Percentiles rank a stretch among this genome's conserved stretches.
Conservation (phyloP, 352 stramenopile genomes). For the Globisporangium solare region DNA sequence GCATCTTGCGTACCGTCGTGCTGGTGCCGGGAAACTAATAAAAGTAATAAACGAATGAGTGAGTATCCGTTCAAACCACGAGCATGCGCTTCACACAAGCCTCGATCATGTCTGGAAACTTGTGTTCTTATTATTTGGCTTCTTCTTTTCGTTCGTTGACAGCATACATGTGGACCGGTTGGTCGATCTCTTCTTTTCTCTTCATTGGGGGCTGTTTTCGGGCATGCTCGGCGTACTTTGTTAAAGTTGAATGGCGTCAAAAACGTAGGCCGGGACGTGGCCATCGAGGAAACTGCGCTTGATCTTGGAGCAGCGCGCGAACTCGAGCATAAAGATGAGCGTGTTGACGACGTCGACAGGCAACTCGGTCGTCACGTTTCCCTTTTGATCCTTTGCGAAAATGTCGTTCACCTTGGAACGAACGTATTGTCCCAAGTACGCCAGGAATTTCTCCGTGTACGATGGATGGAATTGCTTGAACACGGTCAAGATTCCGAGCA, state of each 20-base stretch:
- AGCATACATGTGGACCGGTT: background rate
- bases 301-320: constrained; percentile 81
- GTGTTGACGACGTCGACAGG: constrained; percentile 83
- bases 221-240: constrained; percentile 3
- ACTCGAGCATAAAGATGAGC: constrained; percentile 89
- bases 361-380: constrained; percentile 42
- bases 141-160: no score
- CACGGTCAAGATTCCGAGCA: constrained; percentile 89
- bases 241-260: constrained; percentile 83
- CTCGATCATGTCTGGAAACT: no score
- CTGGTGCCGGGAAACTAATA: background rate
- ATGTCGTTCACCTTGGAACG: constrained; percentile 86
- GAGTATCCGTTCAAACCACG: constrained; percentile 39
- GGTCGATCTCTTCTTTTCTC: background rate
- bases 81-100: constrained; percentile 31
- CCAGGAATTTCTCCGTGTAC: constrained; percentile 91
- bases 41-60: background rate
- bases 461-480: constrained; percentile 95
- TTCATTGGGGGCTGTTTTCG: constrained; percentile 4
- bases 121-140: no score
- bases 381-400: constrained; percentile 59
- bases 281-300: constrained; percentile 75
- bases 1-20: background rate
- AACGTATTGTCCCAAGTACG: constrained; percentile 92
- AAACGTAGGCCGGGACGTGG: constrained; percentile 86